A percentile compares a stretch with the other conserved stretches of the same genome.
Evolutionary conservation across 768 basidiomycete genomes (phyloP).

Genomic region (Suillus hirtellus): DNA sequence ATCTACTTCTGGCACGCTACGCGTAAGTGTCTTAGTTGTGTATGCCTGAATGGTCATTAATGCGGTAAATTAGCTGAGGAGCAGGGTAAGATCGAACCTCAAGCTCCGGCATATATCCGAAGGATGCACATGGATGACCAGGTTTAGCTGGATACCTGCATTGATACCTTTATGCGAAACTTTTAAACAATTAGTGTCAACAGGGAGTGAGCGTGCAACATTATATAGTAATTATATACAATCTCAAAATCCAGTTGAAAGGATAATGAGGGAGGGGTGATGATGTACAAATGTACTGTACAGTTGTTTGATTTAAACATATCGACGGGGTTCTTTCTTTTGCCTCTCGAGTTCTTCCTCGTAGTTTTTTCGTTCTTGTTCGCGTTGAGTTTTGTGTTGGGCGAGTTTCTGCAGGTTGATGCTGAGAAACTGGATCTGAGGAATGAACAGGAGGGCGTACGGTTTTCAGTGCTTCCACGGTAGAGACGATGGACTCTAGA

Average conservation of each 20-base stretch:
- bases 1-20: constrained; percentile 86
- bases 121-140: constrained; percentile 19
- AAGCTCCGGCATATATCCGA: constrained; percentile 58
- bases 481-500: constrained; percentile 57
- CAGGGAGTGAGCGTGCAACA: background rate
- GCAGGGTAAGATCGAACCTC: constrained; percentile 64
- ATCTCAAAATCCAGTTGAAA: constrained; percentile 31
- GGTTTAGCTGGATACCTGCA: constrained; percentile 21
- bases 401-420: constrained; percentile 32
- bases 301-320: constrained; percentile 27
- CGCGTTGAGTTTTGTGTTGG: constrained; percentile 28
- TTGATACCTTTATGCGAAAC: background rate
- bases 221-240: constrained; percentile 1
- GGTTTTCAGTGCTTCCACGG: constrained; percentile 58
- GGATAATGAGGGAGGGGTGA: constrained; percentile 19
- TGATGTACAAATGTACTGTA: constrained; percentile 20
- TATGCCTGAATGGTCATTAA: constrained; percentile 11
- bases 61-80: constrained; percentile 55
- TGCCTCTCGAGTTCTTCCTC: constrained; percentile 54
- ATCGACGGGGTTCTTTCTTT: constrained; percentile 31
- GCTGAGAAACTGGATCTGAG: background rate
- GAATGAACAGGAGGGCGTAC: constrained; percentile 39
- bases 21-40: constrained; percentile 50
- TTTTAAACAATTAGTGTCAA: background rate
- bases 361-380: constrained; percentile 42